Evolutionary conservation across 805 yeast species (phyloP), one percentile per base, ranked within the genome.

Genomic region (Wickerhamiella bombiphila): DNA sequence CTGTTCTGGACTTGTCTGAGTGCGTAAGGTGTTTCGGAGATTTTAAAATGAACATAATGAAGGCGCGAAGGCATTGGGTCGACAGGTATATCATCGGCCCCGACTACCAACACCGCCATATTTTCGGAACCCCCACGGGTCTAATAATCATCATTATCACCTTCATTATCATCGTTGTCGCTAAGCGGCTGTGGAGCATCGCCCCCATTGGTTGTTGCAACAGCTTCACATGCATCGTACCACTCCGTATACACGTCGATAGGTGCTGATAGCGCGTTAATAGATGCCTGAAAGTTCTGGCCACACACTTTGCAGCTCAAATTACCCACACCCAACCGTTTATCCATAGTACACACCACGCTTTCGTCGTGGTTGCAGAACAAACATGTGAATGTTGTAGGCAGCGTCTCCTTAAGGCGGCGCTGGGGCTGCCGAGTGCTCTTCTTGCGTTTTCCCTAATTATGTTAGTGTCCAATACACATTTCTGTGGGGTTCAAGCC

Each of bases 351-450:
- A 55, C 96, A 86, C 29, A 78, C 70, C 30, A 88, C 94, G 2
- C 95, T 78, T 50, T 78, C 77, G 54, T 88, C 97, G 61, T 88
- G 97, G 58, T 88, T 88, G 60, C 98, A 88, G 58, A 88, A 88
- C 39, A 91, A 64, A 61, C 98, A 88, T 36, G 88, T 76, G 63
- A 86, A 86, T 42, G 80, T 71, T 3, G 83, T 73, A 41, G 83
- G 93, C 46, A 86, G 66, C 46, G 67, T 78, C 52, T 79, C 91
- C 46, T 80, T 83, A 47, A 81, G 61, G 57, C 70, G 76, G 58
- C 79, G 80, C 21, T 64, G 74, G 48, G 94, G 95, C 48, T 78
- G 80, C 56, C 85, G 76, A 6, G 85, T 66, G 25, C 88, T 74
- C 64, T 80, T 74, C 72, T 76, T 85, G 66, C 93, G 68, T 58